Evolutionary conservation across 306 rosid species (phyloP).

Genomic region (Prosopis cineraria): DNA sequence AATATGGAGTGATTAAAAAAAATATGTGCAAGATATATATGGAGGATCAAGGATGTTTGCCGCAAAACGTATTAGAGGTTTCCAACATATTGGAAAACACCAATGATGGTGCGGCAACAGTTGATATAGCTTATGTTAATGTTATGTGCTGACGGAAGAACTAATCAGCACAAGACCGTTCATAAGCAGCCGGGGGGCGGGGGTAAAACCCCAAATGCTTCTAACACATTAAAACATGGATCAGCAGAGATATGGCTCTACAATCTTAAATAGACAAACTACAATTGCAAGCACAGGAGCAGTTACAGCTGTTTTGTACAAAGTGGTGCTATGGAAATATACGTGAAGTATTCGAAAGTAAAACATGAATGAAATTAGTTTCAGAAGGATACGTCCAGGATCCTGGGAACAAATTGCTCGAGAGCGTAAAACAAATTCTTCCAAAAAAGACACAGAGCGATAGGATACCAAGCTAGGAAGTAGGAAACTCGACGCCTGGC

Average conservation of each 20-base stretch:
- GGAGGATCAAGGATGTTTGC: slow-evolving; percentile 38
- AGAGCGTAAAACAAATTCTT: not conserved
- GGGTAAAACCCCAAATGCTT: not conserved
- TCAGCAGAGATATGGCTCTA: not conserved
- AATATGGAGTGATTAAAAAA: not conserved
- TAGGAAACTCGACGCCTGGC: no score
- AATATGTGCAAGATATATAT: not conserved
- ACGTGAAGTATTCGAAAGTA: not conserved
- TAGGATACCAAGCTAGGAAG: no score
- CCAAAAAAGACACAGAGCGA: not conserved
- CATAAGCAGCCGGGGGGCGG: slow-evolving; percentile 54
- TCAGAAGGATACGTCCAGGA: not conserved
- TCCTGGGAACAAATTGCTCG: not conserved
- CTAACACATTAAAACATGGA: not conserved
- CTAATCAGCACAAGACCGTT: slow-evolving; percentile 69
- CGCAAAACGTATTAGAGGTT: slow-evolving; percentile 21
- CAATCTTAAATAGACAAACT: not conserved
- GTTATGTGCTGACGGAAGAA: slow-evolving; percentile 53
- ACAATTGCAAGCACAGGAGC: not conserved
- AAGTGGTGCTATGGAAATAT: not conserved
- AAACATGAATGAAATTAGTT: not conserved
- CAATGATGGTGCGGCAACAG: slow-evolving; percentile 34
- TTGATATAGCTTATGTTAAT: slow-evolving; percentile 65
- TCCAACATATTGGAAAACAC: slow-evolving; percentile 20
- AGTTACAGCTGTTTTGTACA: not conserved